Percentiles rank a stretch among this genome's conserved stretches.
Conservation (phyloP, 1,284 basidiomycete genomes). For the Ganoderma lucidum region DNA sequence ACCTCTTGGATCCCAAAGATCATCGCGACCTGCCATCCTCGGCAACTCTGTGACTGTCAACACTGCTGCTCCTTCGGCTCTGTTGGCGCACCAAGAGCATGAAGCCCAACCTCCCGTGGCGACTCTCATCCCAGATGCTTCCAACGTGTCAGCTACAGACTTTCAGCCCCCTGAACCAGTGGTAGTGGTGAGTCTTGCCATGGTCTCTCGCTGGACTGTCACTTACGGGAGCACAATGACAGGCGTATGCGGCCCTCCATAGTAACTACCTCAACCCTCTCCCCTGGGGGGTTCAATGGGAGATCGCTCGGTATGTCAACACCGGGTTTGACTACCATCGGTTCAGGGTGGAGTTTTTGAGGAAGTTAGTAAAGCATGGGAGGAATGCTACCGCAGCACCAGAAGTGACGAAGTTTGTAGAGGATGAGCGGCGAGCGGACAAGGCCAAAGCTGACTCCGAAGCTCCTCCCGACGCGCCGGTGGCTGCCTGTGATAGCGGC, state of each 20-base stretch:
- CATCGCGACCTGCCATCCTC: neutral
- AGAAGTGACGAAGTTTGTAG: slow-evolving; percentile 21
- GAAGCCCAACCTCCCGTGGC: slow-evolving; percentile 5
- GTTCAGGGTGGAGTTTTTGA: slow-evolving; percentile 1
- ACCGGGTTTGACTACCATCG: slow-evolving; percentile 15
- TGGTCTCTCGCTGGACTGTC: neutral
- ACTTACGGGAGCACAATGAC: neutral
- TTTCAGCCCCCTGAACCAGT: slow-evolving; percentile 20
- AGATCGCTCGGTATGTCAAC: slow-evolving; percentile 36
- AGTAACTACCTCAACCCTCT: slow-evolving; percentile 7
- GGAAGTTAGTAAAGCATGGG: neutral
- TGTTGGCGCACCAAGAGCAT: neutral
- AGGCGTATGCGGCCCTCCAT: neutral
- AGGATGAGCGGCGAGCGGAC: neutral
- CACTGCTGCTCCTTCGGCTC: neutral
- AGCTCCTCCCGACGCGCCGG: neutral
- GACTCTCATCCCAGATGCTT: slow-evolving; percentile 3
- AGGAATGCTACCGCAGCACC: slow-evolving; percentile 16
- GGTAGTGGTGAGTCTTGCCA: slow-evolving; percentile 15
- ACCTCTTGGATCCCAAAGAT: neutral
- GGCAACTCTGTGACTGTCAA: neutral
- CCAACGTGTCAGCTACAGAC: neutral
- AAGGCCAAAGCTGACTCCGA: neutral
- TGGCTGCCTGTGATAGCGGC: neutral
- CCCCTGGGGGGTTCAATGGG: slow-evolving; percentile 39